phyloP scores from a whole-genome alignment of 495 filamentous ascomycete species.

The Gamarada debralockiae region DNA sequence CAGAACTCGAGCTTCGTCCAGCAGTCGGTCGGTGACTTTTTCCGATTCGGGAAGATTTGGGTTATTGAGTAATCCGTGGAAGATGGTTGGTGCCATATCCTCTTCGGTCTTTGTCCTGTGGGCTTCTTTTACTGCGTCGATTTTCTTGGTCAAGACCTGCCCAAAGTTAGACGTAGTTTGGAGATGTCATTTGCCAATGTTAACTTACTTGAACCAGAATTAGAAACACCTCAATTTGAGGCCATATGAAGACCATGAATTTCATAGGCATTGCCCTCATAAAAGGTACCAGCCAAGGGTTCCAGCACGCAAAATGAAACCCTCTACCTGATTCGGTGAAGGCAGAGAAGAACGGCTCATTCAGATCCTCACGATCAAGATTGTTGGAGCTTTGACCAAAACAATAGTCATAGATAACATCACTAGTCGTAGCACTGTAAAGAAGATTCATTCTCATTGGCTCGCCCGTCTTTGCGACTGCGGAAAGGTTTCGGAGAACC shows the following conservation, averaged over 20 bases:
- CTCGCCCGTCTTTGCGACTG: not conserved
- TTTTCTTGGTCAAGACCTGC: too few relatives aligned
- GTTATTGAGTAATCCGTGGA: not conserved
- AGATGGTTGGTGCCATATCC: not conserved
- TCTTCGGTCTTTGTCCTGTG: too few relatives aligned
- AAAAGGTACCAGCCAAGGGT: too few relatives aligned
- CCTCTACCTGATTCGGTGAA: not conserved
- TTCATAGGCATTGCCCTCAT: too few relatives aligned
- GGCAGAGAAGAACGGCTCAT: not conserved
- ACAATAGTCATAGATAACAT: conserved; percentile 11
- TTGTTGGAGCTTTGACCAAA: conserved; percentile 7
- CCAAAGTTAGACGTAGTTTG: too few relatives aligned
- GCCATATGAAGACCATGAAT: too few relatives aligned
- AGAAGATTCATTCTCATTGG: conserved; percentile 6
- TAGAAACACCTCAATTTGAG: too few relatives aligned
- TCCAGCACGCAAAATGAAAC: too few relatives aligned
- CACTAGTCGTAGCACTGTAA: not conserved
- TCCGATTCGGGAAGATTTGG: conserved; percentile 10
- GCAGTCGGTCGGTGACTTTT: conserved; percentile 3
- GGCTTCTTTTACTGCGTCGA: too few relatives aligned
- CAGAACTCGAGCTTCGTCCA: conserved; percentile 28
- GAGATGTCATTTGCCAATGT: too few relatives aligned
- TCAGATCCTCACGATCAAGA: conserved; percentile 7
- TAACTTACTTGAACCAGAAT: too few relatives aligned
- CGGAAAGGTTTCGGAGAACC: not conserved